phyloP scores from a whole-genome alignment of 129 eudicot species.

The Escallonia herrerae region DNA sequence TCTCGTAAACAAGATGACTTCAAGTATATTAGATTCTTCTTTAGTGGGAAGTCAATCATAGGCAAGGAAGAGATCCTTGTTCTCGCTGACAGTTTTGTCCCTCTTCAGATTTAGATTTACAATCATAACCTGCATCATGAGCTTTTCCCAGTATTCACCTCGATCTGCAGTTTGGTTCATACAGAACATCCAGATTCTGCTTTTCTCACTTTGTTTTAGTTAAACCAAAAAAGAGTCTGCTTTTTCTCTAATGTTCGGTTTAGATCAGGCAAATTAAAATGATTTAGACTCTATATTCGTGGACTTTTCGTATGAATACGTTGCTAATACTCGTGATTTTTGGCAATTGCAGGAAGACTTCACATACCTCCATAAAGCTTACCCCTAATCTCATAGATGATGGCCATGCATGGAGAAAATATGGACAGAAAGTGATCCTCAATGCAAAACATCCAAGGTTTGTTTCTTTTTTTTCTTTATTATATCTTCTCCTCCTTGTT shows the following conservation, averaged over 20 bases:
- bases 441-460: constrained; percentile 51
- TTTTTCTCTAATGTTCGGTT: not conserved
- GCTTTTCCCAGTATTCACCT: not conserved
- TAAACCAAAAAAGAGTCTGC: too few species aligned
- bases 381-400: constrained; percentile 38
- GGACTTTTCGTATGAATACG: not conserved
- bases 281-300: not conserved
- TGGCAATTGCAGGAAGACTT: constrained; percentile 28
- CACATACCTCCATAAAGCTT: constrained; percentile 18
- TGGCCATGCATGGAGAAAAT: constrained; percentile 81
- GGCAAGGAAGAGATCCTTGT: not conserved
- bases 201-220: too few species aligned
- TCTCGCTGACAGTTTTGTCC: not conserved
- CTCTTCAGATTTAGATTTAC: not conserved
- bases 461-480: not conserved
- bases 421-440: constrained; percentile 64
- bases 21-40: not conserved
- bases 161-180: not conserved
- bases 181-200: too few species aligned
- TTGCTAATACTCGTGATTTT: not conserved
- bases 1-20: not conserved
- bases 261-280: not conserved
- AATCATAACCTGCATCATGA: not conserved
- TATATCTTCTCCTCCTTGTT: not conserved
- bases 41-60: constrained; percentile 1